These are phyloP conservation scores for Larix sibirica DNA, from an alignment of 83 land plant genomes.

Conservation along the genomic window DNA sequence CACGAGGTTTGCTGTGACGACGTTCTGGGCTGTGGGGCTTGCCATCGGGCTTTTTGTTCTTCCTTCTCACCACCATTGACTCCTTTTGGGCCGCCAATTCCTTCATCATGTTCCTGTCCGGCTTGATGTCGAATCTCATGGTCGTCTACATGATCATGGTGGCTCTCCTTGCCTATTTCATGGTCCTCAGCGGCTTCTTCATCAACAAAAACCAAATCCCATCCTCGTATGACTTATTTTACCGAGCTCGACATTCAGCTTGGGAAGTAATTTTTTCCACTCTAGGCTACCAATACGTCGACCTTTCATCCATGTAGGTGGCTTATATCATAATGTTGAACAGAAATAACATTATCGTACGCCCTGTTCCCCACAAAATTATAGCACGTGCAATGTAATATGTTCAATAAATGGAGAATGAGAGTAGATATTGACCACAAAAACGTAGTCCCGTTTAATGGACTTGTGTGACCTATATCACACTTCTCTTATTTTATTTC, in stretches of 20 bases:
- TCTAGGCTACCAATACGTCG: slow-evolving; percentile 74
- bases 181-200: slow-evolving; percentile 49
- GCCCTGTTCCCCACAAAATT: background rate
- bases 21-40: slow-evolving; percentile 40
- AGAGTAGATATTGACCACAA: slow-evolving; percentile 30
- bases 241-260: slow-evolving; percentile 53
- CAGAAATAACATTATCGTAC: background rate
- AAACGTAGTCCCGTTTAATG: slow-evolving; percentile 33
- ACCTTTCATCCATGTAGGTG: slow-evolving; percentile 36
- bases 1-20: slow-evolving; percentile 20
- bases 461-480: background rate
- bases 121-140: slow-evolving; percentile 35
- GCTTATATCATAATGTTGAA: background rate
- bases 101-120: slow-evolving; percentile 27
- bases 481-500: background rate
- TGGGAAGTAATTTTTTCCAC: slow-evolving; percentile 79
- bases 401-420: background rate
- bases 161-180: slow-evolving; percentile 39
- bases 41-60: background rate
- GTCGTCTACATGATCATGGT: slow-evolving; percentile 37
- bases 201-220: slow-evolving; percentile 34
- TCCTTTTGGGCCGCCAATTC: slow-evolving; percentile 20
- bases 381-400: background rate
- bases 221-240: background rate
- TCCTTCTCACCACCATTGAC: slow-evolving; percentile 33